Evolutionary conservation across 768 basidiomycete species (phyloP).

Genomic region (Erythrobasidium yunnanense): DNA sequence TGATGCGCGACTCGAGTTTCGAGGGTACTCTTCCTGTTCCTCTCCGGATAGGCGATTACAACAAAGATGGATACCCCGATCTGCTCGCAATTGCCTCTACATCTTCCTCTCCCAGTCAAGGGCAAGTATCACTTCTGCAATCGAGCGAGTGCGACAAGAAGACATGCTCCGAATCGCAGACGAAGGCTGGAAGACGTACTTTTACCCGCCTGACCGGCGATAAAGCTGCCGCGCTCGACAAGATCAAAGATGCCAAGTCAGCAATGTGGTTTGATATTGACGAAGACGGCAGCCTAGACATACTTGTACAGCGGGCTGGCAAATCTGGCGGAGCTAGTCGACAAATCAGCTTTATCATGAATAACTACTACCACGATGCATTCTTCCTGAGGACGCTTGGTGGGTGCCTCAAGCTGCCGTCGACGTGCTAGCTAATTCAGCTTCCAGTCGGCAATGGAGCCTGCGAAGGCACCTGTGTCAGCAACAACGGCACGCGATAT

Average conservation of each 20-base stretch:
- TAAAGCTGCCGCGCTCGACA: constrained; percentile 53
- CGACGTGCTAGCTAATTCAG: neutral
- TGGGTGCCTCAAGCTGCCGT: constrained; percentile 49
- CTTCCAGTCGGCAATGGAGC: constrained; percentile 66
- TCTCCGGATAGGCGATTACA: constrained; percentile 72
- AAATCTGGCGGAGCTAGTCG: constrained; percentile 46
- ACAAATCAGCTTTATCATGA: constrained; percentile 67
- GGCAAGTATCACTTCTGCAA: constrained; percentile 39
- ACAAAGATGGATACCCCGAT: constrained; percentile 91
- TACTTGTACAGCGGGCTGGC: constrained; percentile 79
- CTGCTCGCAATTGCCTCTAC: constrained; percentile 46
- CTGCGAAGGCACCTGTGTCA: constrained; percentile 67
- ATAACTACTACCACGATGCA: constrained; percentile 95
- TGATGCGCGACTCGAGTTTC: constrained; percentile 59
- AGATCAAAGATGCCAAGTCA: constrained; percentile 64
- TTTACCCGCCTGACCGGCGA: constrained; percentile 50
- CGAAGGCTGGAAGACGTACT: constrained; percentile 50
- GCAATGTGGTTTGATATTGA: constrained; percentile 81
- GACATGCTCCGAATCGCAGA: constrained; percentile 30
- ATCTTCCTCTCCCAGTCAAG: constrained; percentile 14
- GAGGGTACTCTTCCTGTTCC: constrained; percentile 62
- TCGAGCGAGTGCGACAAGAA: constrained; percentile 39
- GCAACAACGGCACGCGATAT: constrained; percentile 51
- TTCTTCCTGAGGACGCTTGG: constrained; percentile 88
- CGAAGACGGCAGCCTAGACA: constrained; percentile 85